These are phyloP conservation scores for Solanum acaule DNA, from an alignment of 257 asterid genomes.

Conservation along the genomic window DNA sequence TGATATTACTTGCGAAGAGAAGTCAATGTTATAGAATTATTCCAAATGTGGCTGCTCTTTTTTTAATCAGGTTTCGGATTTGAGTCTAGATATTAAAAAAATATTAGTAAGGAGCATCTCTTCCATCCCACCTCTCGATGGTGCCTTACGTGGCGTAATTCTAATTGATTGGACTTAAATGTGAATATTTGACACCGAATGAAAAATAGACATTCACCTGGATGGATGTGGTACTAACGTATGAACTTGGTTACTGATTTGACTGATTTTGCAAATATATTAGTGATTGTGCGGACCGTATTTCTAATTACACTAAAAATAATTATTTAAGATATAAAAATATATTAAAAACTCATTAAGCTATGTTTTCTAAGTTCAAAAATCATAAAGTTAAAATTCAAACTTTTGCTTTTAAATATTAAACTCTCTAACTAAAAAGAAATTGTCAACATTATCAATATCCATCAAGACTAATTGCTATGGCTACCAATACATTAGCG, in stretches of 20 bases:
- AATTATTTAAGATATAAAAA: no score
- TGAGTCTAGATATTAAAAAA: no score
- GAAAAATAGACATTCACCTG: no score
- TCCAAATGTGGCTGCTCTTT: not conserved
- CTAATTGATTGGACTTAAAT: no score
- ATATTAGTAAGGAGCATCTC: not conserved
- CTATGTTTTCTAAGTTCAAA: not conserved
- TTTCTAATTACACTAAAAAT: no score
- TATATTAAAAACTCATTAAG: not conserved
- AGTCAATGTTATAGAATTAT: not conserved
- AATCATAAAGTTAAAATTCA: not conserved
- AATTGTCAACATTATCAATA: not conserved
- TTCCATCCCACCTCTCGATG: not conserved
- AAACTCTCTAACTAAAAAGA: not conserved
- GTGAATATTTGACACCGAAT: rapidly evolving
- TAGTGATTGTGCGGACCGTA: no score
- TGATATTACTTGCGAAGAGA: not conserved
- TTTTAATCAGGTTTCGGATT: not conserved
- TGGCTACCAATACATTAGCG: not conserved
- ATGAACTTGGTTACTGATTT: not conserved
- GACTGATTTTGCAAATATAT: no score
- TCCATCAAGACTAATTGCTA: not conserved
- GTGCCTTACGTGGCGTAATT: rapidly evolving
- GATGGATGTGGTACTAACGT: not conserved
- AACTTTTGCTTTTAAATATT: not conserved